Percentiles rank a stretch among this genome's conserved stretches.
Evolutionary conservation across 768 basidiomycete genomes (phyloP).

Genomic region (Calocybe cyanea): DNA sequence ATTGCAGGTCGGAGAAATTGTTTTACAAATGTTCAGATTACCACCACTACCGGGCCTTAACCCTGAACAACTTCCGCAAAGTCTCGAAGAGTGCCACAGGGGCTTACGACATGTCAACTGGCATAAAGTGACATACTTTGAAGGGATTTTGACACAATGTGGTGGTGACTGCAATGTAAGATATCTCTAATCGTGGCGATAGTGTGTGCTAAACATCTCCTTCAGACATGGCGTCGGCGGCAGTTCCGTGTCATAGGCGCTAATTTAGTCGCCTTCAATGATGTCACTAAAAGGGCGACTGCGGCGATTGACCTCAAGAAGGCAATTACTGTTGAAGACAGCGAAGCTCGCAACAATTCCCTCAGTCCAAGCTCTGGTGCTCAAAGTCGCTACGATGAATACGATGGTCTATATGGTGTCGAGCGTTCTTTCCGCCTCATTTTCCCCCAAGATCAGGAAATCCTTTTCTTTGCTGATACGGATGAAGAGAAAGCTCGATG

Average conservation of each 20-base stretch:
- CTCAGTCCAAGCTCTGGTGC: constrained; percentile 34
- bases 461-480: constrained; percentile 88
- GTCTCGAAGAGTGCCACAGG: constrained; percentile 86
- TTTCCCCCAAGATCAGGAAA: constrained; percentile 75
- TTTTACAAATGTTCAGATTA: constrained; percentile 86
- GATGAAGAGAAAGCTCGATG: constrained; percentile 85
- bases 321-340: constrained; percentile 73
- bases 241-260: constrained; percentile 82
- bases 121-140: constrained; percentile 93
- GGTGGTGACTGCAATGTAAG: constrained; percentile 91
- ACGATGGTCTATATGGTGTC: constrained; percentile 62
- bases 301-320: constrained; percentile 90
- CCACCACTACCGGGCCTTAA: constrained; percentile 84
- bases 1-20: constrained; percentile 79
- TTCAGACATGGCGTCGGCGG: constrained; percentile 77
- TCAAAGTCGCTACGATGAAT: constrained; percentile 49
- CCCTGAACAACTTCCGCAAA: constrained; percentile 79
- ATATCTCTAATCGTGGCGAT: constrained; percentile 10
- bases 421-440: constrained; percentile 83
- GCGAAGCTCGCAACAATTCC: constrained; percentile 47
- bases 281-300: constrained; percentile 86
- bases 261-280: constrained; percentile 86
- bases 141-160: constrained; percentile 87
- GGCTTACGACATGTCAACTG: constrained; percentile 87
- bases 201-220: constrained; percentile 6